Evolutionary conservation across 2,329 filamentous ascomycete genomes (phyloP).

Genomic region (Penicillium sp.): DNA sequence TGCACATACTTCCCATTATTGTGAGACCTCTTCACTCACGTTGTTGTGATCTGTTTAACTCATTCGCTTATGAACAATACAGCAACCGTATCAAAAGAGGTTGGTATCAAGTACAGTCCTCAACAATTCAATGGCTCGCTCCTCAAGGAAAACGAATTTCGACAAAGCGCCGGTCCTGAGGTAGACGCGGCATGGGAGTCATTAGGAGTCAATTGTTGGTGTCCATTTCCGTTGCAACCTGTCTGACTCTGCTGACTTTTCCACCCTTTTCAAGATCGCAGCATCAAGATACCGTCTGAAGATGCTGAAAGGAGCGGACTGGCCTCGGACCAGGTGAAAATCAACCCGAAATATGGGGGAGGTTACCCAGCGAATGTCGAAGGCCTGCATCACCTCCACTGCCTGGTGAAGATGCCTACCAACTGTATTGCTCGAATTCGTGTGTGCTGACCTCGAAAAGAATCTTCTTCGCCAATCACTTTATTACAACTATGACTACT

Average conservation of each 20-base stretch:
- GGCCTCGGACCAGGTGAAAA: constrained; percentile 56
- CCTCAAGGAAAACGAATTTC: constrained; percentile 56
- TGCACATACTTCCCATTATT: constrained; percentile 16
- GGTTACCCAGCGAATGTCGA: constrained; percentile 49
- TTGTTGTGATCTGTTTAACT: background rate
- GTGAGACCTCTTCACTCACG: background rate
- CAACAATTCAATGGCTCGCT: constrained; percentile 60
- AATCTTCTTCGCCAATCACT: constrained; percentile 61
- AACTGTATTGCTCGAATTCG: background rate
- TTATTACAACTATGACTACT: constrained; percentile 63
- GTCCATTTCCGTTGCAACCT: constrained; percentile 27
- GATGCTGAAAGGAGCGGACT: constrained; percentile 56
- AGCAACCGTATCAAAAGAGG: constrained; percentile 42
- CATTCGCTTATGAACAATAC: background rate
- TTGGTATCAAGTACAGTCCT: constrained; percentile 44
- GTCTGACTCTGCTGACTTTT: constrained; percentile 27
- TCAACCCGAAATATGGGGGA: constrained; percentile 57
- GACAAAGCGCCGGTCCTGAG: constrained; percentile 51
- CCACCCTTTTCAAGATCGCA: constrained; percentile 38
- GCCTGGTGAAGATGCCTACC: constrained; percentile 47
- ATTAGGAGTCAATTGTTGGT: constrained; percentile 54
- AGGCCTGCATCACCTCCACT: constrained; percentile 47
- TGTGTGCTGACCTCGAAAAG: constrained; percentile 28
- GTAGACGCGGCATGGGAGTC: constrained; percentile 61
- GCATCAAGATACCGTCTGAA: constrained; percentile 52